Conservation (phyloP, 2,329 filamentous ascomycete species). For the Diplodia sapinea region DNA sequence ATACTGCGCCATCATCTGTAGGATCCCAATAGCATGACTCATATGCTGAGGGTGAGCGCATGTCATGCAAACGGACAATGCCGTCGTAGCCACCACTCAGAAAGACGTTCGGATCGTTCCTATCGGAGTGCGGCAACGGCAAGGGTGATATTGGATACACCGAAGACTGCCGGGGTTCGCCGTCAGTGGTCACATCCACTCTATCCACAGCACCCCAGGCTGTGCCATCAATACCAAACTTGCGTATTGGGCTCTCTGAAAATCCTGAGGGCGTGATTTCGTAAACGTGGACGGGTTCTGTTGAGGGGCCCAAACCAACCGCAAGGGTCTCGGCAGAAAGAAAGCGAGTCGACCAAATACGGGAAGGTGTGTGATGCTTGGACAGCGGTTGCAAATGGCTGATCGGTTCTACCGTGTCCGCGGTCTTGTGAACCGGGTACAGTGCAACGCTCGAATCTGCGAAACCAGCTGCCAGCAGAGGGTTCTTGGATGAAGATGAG, state of each 20-base stretch:
- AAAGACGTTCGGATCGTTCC: constrained; percentile 50
- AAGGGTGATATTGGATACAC: constrained; percentile 56
- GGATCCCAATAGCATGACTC: constrained; percentile 61
- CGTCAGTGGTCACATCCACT: constrained; percentile 36
- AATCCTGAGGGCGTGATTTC: constrained; percentile 56
- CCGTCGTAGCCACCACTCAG: constrained; percentile 67
- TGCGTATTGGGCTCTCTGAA: constrained; percentile 46
- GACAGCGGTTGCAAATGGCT: constrained; percentile 7
- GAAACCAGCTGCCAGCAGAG: constrained; percentile 59
- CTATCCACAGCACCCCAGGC: constrained; percentile 33
- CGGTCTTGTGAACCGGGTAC: constrained; percentile 49
- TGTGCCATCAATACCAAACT: constrained; percentile 44
- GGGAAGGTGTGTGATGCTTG: constrained; percentile 33
- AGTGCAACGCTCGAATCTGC: constrained; percentile 54
- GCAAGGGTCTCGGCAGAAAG: constrained; percentile 58
- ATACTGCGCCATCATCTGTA: constrained; percentile 64
- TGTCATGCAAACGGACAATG: constrained; percentile 63
- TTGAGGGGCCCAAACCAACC: constrained; percentile 55
- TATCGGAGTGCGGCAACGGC: constrained; percentile 42
- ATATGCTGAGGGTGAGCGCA: constrained; percentile 58
- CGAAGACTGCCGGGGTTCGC: constrained; percentile 46
- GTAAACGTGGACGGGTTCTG: constrained; percentile 57
- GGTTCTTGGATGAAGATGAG: constrained; percentile 44
- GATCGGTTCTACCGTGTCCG: constrained; percentile 16
- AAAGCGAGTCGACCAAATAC: constrained; percentile 60